Percentiles rank a stretch among this genome's conserved stretches.
These are phyloP conservation scores for Dovyalis caffra DNA, from an alignment of 345 rosid species.

Conservation along the genomic window DNA sequence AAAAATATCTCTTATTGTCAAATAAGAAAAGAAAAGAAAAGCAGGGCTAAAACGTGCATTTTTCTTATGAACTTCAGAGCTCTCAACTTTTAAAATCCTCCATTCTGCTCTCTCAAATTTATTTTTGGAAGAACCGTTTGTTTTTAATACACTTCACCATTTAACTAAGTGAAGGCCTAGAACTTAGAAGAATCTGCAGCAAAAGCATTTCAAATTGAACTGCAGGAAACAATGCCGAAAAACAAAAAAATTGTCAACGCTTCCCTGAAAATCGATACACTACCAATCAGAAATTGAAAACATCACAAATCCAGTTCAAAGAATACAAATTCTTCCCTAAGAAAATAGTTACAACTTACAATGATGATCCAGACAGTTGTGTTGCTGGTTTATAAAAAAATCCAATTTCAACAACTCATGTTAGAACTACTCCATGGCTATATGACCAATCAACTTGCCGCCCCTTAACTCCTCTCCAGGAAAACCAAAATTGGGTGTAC, in stretches of 20 bases:
- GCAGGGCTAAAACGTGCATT: no score
- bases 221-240: not conserved
- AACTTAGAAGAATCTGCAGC: no score
- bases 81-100: no score
- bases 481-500: constrained; percentile 46
- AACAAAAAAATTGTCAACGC: not conserved
- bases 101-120: no score
- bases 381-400: constrained; percentile 24
- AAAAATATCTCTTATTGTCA: no score
- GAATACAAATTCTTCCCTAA: constrained; percentile 26
- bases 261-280: constrained; percentile 1
- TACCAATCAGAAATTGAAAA: constrained; percentile 5
- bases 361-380: constrained; percentile 15
- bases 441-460: constrained; percentile 19
- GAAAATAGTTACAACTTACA: constrained; percentile 21
- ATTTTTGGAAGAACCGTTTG: no score
- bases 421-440: constrained; percentile 16
- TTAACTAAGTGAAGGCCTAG: no score
- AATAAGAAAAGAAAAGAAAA: no score
- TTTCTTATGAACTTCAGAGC: no score
- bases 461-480: constrained; percentile 26
- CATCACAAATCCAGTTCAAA: constrained; percentile 18
- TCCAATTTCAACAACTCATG: constrained; percentile 15
- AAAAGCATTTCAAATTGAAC: no score
- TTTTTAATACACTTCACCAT: no score